Percentiles rank a stretch among this genome's conserved stretches.
Conservation (phyloP, 2,329 filamentous ascomycete genomes). For the Hyphodiscus sp. region DNA sequence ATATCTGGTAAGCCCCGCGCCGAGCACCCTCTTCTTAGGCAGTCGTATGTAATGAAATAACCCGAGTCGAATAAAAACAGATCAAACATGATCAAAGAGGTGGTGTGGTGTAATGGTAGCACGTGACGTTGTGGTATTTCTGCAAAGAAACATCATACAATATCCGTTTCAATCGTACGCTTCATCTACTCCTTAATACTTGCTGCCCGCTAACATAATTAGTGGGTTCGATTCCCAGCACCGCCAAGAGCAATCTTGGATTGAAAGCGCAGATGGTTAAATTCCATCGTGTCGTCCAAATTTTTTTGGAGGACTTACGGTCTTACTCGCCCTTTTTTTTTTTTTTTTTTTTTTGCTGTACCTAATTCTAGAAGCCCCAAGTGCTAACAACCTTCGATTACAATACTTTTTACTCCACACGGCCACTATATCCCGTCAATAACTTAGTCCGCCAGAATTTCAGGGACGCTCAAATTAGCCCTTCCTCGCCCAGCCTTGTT, state of each 20-base stretch:
- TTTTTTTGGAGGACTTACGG: too few relatives aligned
- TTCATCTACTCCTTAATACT: too few relatives aligned
- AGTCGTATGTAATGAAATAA: background rate
- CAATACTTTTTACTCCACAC: too few relatives aligned
- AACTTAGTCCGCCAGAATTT: background rate
- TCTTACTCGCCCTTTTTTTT: too few relatives aligned
- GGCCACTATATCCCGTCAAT: too few relatives aligned
- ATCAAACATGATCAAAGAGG: slow-evolving; percentile 1
- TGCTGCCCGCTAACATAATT: too few relatives aligned
- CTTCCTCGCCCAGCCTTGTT: background rate
- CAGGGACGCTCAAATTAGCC: background rate
- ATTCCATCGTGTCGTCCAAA: background rate
- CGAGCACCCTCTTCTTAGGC: too few relatives aligned
- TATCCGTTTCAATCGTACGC: slow-evolving; percentile 26
- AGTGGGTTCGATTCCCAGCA: slow-evolving; percentile 31
- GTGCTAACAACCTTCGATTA: too few relatives aligned
- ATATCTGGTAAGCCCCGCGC: background rate
- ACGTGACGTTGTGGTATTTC: slow-evolving; percentile 28
- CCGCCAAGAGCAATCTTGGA: slow-evolving; percentile 23
- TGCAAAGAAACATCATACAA: slow-evolving; percentile 13
- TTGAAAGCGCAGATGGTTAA: slow-evolving; percentile 18
- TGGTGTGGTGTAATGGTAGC: slow-evolving; percentile 27
- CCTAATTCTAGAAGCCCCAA: too few relatives aligned
- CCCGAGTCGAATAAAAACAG: background rate
- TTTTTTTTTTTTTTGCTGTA: background rate